phyloP scores from a whole-genome alignment of 2,329 filamentous ascomycete species.

The Hirsutella thompsonii region DNA sequence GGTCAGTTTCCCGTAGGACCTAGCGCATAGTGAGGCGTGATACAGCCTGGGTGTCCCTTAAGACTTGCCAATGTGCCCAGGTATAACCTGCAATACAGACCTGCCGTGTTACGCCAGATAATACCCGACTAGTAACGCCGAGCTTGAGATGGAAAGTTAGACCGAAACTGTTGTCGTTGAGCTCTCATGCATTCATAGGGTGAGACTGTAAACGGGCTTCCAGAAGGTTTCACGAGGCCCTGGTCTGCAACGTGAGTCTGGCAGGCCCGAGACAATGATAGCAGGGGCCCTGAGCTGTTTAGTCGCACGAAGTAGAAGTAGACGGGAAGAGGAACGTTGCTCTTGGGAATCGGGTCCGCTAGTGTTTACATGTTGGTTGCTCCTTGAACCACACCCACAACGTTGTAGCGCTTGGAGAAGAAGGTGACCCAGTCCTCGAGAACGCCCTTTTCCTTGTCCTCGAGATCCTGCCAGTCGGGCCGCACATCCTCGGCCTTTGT shows the following conservation, averaged over 20 bases:
- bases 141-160: neutral
- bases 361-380: constrained; percentile 40
- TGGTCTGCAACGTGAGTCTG: neutral
- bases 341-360: neutral
- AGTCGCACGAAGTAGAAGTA: neutral
- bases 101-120: neutral
- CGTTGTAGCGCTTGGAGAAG: constrained; percentile 93
- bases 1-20: neutral
- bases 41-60: neutral
- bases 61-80: neutral
- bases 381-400: constrained; percentile 57
- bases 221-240: neutral
- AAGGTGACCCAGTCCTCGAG: constrained; percentile 91
- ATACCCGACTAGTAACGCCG: neutral
- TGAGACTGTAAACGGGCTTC: neutral
- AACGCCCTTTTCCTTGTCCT: constrained; percentile 72
- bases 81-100: neutral
- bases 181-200: neutral
- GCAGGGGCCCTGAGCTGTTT: neutral
- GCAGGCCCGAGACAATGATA: neutral
- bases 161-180: neutral
- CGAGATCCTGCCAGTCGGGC: constrained; percentile 71
- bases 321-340: neutral
- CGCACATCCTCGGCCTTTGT: constrained; percentile 73
- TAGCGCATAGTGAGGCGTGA: neutral